Evolutionary conservation across 2,329 filamentous ascomycete species (phyloP), one percentile per base, ranked within the genome.

Genomic region (Eurotiales sp.): DNA sequence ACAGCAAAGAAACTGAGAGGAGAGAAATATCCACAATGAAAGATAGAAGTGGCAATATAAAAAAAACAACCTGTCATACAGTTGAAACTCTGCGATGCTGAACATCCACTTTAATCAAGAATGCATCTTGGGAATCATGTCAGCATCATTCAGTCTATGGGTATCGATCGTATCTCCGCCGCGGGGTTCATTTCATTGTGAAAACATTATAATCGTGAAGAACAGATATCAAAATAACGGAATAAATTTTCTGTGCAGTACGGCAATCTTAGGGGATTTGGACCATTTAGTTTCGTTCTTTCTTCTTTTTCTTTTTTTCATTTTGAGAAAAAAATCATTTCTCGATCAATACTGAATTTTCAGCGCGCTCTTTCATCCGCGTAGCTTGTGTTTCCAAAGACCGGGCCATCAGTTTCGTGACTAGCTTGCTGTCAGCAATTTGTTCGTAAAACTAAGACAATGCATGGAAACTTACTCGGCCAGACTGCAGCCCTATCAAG

Each of bases 401-500:
- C 55, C 80, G 80, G 46, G 82, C 81, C 80, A 86, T 86, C 45
- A 86, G 76, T 66, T 83, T 83, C n/a, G 82, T 85, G 40, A 86
- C 83, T 85, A 46, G 29, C 3, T 15, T 21, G n/a, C 30, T 22
- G 44, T 52, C 21, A 43, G 39, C 29, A 15, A n/a, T 17, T 17
- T 46, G 53, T 27, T 14, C 15, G 12, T 10, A 8, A 4, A 17
- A 32, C 42, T 44, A 30, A 15, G 12, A 17, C 15, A 50, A 53
- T 17, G 7, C 12, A 19, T n/a, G 2, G 4, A 23, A 34, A 74
- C 84, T 77, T 74, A 91, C 88, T 86, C 68, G 91, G 91, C 92
- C 93, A 99, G 23, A 96, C 89, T 58, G 88, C 87, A 56, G 89
- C 87, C 71, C 90, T 90, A 59, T 91, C 87, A 56, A 97, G 79